These are phyloP conservation scores for Boletus pseudo-olivaceus DNA, from an alignment of 768 basidiomycete species.

Conservation along the genomic window DNA sequence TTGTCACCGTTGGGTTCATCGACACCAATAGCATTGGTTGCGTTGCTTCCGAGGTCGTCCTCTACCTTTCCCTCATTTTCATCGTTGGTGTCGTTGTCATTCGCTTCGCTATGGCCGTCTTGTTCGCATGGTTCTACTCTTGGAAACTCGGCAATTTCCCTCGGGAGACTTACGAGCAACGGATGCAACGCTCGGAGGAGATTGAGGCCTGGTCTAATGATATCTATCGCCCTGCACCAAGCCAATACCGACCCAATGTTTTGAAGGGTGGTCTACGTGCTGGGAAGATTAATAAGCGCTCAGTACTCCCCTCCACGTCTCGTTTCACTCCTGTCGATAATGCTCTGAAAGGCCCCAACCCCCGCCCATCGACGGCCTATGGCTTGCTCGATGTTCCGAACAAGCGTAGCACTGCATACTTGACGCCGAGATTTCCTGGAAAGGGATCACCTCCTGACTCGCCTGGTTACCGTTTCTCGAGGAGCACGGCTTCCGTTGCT, in stretches of 20 bases:
- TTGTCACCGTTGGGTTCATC: conserved; percentile 87
- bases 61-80: conserved; percentile 93
- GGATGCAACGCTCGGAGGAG: conserved; percentile 83
- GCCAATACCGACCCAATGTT: conserved; percentile 86
- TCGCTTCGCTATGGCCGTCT: conserved; percentile 93
- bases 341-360: conserved; percentile 46
- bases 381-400: conserved; percentile 63
- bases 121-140: conserved; percentile 98
- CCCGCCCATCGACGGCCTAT: conserved; percentile 60
- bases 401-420: conserved; percentile 58
- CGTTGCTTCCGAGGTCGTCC: conserved; percentile 90
- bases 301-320: conserved; percentile 63
- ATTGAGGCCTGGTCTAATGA: conserved; percentile 97
- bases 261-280: conserved; percentile 59
- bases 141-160: conserved; percentile 93
- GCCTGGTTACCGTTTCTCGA: conserved; percentile 66
- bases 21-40: conserved; percentile 95
- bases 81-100: conserved; percentile 96
- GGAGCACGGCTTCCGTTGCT: conserved; percentile 75
- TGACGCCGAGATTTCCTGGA: conserved; percentile 32
- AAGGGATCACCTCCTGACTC: conserved; percentile 74
- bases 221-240: conserved; percentile 92
- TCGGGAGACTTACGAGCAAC: conserved; percentile 86
- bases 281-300: conserved; percentile 50
- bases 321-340: conserved; percentile 75